Conservation (phyloP, 805 yeast genomes). For the Candida ortonii region DNA sequence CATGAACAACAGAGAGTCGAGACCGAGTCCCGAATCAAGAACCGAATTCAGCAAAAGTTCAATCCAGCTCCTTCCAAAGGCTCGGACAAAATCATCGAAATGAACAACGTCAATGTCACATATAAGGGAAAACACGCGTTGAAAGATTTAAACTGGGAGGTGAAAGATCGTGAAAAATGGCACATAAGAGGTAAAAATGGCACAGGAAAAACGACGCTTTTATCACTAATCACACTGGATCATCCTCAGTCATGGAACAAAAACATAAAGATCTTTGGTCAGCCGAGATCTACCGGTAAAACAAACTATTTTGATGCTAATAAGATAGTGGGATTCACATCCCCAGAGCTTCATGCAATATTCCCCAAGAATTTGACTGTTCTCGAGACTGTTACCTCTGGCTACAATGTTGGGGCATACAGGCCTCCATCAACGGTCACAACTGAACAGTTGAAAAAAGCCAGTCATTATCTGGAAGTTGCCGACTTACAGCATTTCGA, state of each 20-base stretch:
- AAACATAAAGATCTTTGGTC: constrained; percentile 60
- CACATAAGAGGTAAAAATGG: constrained; percentile 89
- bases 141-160: constrained; percentile 60
- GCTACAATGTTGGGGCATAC: constrained; percentile 67
- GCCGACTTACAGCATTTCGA: constrained; percentile 41
- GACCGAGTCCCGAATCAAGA: constrained; percentile 13
- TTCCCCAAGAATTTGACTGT: constrained; percentile 61
- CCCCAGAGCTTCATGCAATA: constrained; percentile 92
- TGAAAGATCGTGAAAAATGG: constrained; percentile 76
- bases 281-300: constrained; percentile 68
- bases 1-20: constrained; percentile 24
- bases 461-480: constrained; percentile 45
- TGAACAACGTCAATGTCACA: constrained; percentile 60
- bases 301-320: constrained; percentile 78
- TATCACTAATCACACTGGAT: constrained; percentile 84
- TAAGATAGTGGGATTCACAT: constrained; percentile 73
- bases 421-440: constrained; percentile 44
- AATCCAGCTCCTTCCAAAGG: constrained; percentile 5
- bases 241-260: constrained; percentile 96
- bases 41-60: constrained; percentile 11
- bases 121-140: constrained; percentile 65
- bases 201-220: constrained; percentile 85
- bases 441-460: constrained; percentile 34
- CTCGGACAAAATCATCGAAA: constrained; percentile 38
- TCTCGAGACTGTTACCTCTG: constrained; percentile 63